Conservation (phyloP, 305 asterid genomes). For the Fraxinus sp. region DNA sequence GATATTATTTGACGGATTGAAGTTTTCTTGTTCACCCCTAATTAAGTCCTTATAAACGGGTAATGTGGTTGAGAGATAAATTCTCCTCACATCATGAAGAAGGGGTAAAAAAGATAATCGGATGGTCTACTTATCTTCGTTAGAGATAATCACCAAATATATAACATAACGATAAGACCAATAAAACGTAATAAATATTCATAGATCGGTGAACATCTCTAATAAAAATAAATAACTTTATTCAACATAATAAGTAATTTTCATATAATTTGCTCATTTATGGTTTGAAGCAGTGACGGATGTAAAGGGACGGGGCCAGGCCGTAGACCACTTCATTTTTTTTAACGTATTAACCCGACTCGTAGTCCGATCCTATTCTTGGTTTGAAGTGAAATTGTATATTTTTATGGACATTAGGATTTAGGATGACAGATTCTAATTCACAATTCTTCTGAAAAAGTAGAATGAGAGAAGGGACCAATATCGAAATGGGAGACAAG, state of each 20-base stretch:
- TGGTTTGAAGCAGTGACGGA: background rate
- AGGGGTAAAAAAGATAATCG: background rate
- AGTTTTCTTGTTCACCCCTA: background rate
- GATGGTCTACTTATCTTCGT: background rate
- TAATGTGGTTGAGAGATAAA: background rate
- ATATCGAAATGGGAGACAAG: conserved; percentile 6
- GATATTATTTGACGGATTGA: background rate
- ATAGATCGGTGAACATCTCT: background rate
- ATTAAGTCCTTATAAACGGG: background rate
- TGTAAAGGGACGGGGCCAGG: background rate
- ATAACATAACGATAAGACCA: background rate
- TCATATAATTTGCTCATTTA: background rate
- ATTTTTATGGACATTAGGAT: background rate
- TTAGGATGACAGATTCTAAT: background rate
- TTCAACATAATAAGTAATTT: background rate
- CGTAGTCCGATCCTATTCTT: background rate
- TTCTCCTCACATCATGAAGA: background rate
- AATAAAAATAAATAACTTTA: background rate
- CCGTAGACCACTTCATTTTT: background rate
- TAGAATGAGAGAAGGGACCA: background rate
- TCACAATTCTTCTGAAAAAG: background rate
- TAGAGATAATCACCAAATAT: background rate
- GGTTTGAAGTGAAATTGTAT: background rate
- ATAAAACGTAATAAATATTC: background rate
- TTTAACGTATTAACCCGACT: background rate